phyloP scores from a whole-genome alignment of 257 asterid genomes.

The Solanum paucissectum region DNA sequence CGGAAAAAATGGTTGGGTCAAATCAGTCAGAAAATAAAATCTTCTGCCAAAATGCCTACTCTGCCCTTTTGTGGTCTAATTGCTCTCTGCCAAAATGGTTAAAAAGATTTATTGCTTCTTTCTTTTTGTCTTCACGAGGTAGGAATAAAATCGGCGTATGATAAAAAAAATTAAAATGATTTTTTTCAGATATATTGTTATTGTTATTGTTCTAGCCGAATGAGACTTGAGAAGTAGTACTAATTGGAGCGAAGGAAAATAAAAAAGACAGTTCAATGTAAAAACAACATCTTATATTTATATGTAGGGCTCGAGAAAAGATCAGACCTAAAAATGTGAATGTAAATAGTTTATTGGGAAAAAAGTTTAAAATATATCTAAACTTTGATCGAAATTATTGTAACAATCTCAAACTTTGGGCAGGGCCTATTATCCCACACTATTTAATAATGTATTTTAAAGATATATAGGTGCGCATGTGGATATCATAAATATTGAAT shows the following conservation, averaged over 20 bases:
- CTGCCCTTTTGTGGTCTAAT: neutral
- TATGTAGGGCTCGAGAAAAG: neutral
- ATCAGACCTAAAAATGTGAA: neutral
- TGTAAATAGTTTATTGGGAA: too few species aligned
- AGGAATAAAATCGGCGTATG: too few species aligned
- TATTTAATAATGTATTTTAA: too few species aligned
- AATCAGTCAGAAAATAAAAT: conserved; percentile 37
- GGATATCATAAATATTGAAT: too few species aligned
- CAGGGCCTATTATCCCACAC: too few species aligned
- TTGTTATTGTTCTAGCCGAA: neutral
- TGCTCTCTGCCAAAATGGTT: neutral
- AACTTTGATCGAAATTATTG: too few species aligned
- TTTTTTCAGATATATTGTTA: too few species aligned
- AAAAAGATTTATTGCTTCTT: neutral
- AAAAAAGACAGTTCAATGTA: neutral
- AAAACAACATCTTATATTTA: too few species aligned
- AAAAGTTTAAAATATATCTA: too few species aligned
- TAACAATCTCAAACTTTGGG: too few species aligned
- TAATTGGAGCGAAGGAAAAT: neutral
- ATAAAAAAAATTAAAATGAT: too few species aligned
- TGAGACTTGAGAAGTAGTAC: neutral
- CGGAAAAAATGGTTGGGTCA: conserved; percentile 33
- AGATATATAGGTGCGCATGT: too few species aligned
- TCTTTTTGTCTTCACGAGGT: neutral
- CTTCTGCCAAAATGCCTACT: conserved; percentile 30